phyloP scores from a whole-genome alignment of 306 rosid species.

The Pyrus betulifolia region DNA sequence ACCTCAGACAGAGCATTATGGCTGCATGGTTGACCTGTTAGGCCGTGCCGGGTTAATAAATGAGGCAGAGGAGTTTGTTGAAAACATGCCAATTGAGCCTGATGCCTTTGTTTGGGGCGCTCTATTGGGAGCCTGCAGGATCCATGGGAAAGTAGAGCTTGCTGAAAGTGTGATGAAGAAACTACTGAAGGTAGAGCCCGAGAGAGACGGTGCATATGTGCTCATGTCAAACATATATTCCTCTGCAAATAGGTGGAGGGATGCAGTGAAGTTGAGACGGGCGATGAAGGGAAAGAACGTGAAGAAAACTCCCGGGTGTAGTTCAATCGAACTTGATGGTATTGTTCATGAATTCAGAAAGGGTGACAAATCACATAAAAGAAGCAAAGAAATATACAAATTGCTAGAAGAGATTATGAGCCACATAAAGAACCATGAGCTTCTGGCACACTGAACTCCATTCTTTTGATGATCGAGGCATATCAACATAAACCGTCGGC shows the following conservation, averaged over 20 bases:
- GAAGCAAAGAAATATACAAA: slow-evolving; percentile 16
- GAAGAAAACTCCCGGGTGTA: slow-evolving; percentile 38
- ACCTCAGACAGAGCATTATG: slow-evolving; percentile 32
- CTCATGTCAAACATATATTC: slow-evolving; percentile 39
- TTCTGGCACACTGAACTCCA: not conserved
- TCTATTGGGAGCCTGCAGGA: slow-evolving; percentile 35
- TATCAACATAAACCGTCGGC: not conserved
- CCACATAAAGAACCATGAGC: slow-evolving; percentile 15
- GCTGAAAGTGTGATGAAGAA: slow-evolving; percentile 27
- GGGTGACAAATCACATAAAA: slow-evolving; percentile 25
- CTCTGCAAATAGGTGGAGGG: slow-evolving; percentile 33
- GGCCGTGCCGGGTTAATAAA: slow-evolving; percentile 31
- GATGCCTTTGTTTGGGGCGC: slow-evolving; percentile 36
- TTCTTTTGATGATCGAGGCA: not conserved
- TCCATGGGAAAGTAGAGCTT: slow-evolving; percentile 28
- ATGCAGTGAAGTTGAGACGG: slow-evolving; percentile 36
- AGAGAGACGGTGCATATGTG: slow-evolving; percentile 28
- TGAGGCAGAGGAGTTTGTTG: slow-evolving; percentile 28
- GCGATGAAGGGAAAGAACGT: slow-evolving; percentile 32
- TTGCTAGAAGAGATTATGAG: slow-evolving; percentile 15
- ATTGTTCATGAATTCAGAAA: slow-evolving; percentile 30
- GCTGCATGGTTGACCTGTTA: slow-evolving; percentile 47
- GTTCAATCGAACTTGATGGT: slow-evolving; percentile 38
- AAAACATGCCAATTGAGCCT: slow-evolving; percentile 31
- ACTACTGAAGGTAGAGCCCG: slow-evolving; percentile 20